Percentiles rank a stretch among this genome's conserved stretches.
These are phyloP conservation scores for Grosmannia penicillata DNA, from an alignment of 2,329 filamentous ascomycete genomes.

Conservation along the genomic window DNA sequence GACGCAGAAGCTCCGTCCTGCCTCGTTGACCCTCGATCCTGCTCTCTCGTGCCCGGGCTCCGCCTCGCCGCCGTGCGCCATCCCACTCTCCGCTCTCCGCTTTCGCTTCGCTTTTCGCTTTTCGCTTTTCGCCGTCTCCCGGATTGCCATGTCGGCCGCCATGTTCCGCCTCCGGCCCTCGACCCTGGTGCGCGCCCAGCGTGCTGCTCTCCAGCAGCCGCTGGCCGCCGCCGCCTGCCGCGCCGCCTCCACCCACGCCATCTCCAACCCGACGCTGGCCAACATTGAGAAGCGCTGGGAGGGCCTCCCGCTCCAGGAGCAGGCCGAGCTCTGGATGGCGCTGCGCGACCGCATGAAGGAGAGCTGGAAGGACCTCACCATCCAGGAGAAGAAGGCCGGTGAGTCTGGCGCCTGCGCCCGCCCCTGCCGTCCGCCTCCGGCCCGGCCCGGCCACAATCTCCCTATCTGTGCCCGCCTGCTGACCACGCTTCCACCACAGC, in stretches of 20 bases:
- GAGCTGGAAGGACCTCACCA: slow-evolving; percentile 86
- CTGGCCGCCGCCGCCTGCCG: slow-evolving; percentile 27
- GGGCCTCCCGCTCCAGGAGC: slow-evolving; percentile 92
- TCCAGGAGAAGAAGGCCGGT: slow-evolving; percentile 99
- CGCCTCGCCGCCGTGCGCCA: neutral
- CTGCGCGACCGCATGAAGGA: slow-evolving; percentile 97
- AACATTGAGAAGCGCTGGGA: slow-evolving; percentile 99
- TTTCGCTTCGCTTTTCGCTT: slow-evolving; percentile 4
- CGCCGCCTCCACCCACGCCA: slow-evolving; percentile 65
- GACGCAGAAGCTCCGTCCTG: neutral
- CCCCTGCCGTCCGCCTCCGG: neutral
- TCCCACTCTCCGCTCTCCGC: neutral
- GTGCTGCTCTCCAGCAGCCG: slow-evolving; percentile 18
- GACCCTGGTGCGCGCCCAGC: slow-evolving; percentile 31
- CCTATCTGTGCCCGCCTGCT: too few relatives aligned
- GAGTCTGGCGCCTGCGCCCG: slow-evolving; percentile 29
- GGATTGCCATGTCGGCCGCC: slow-evolving; percentile 12
- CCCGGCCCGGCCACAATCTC: too few relatives aligned
- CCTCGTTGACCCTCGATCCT: slow-evolving; percentile 1
- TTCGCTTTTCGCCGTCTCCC: neutral
- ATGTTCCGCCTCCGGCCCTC: slow-evolving; percentile 42
- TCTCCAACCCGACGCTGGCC: slow-evolving; percentile 93
- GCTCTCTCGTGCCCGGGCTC: neutral
- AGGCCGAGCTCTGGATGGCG: slow-evolving; percentile 98
- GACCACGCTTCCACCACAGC: slow-evolving; percentile 36